phyloP scores from a whole-genome alignment of 371 early-diverging fungal genomes.

The Syncephalastrum contaminatum region DNA sequence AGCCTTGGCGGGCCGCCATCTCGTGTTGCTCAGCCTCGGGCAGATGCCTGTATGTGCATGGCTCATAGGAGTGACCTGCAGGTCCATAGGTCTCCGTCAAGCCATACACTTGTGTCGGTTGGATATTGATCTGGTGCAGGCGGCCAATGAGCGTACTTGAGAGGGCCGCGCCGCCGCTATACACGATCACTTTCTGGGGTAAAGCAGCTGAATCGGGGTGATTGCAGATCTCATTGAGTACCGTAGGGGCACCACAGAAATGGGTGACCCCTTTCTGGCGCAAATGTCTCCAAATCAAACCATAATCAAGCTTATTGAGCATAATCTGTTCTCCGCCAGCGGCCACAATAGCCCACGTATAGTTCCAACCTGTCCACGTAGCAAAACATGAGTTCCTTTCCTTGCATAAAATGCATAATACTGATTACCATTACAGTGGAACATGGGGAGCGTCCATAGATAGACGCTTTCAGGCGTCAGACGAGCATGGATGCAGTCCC shows the following conservation, averaged over 20 bases:
- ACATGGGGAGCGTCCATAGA: slow-evolving; percentile 67
- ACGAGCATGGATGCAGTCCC: slow-evolving; percentile 49
- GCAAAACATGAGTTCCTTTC: neutral
- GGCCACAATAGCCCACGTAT: slow-evolving; percentile 65
- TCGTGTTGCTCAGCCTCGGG: slow-evolving; percentile 39
- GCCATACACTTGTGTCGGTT: slow-evolving; percentile 67
- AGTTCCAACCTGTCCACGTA: slow-evolving; percentile 52
- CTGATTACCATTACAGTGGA: slow-evolving; percentile 59
- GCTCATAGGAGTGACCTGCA: slow-evolving; percentile 41
- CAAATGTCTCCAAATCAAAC: slow-evolving; percentile 57
- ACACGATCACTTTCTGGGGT: slow-evolving; percentile 41
- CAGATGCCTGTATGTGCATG: slow-evolving; percentile 22
- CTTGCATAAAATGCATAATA: neutral
- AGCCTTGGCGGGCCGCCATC: slow-evolving; percentile 60
- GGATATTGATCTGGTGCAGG: slow-evolving; percentile 53
- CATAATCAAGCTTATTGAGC: slow-evolving; percentile 62
- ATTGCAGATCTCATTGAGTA: slow-evolving; percentile 62
- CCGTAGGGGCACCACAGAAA: slow-evolving; percentile 69
- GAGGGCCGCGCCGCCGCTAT: slow-evolving; percentile 60
- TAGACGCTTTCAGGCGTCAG: slow-evolving; percentile 49
- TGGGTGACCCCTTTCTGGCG: slow-evolving; percentile 56
- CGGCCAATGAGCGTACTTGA: slow-evolving; percentile 52
- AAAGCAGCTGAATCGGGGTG: slow-evolving; percentile 50
- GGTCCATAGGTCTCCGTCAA: slow-evolving; percentile 70
- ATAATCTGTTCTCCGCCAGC: slow-evolving; percentile 55